Evolutionary conservation across 352 stramenopile genomes (phyloP).

Genomic region (Elongisporangium senticosum): DNA sequence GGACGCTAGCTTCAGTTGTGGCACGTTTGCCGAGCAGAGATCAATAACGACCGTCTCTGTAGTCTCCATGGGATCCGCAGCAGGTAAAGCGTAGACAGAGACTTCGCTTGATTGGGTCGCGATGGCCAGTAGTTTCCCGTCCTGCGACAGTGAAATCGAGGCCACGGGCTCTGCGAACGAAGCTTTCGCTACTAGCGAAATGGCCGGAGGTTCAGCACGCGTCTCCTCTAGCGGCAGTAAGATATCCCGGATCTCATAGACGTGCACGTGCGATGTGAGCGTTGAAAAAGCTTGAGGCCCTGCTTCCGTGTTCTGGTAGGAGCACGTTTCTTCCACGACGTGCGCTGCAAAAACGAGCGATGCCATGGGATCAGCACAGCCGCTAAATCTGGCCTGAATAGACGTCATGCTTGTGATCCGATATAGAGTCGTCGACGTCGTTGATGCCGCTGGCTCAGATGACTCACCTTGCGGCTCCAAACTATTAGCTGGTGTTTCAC

Average conservation of each 20-base stretch:
- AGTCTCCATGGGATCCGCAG: not conserved
- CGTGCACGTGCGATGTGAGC: not conserved
- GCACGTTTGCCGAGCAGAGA: not conserved
- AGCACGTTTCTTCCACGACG: not conserved
- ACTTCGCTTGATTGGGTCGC: not conserved
- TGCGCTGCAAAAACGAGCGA: not conserved
- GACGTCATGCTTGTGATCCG: not conserved
- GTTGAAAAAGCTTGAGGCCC: not conserved
- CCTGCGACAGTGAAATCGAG: not conserved
- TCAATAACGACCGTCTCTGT: not conserved
- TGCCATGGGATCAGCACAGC: not conserved
- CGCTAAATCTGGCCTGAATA: not conserved
- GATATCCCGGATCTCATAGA: not conserved
- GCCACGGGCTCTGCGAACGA: not conserved
- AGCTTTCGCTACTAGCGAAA: not conserved
- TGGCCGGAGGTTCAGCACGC: not conserved
- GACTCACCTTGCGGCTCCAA: not conserved
- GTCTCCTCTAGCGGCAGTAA: not conserved
- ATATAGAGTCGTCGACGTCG: not conserved
- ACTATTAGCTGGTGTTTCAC: not conserved
- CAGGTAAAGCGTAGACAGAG: not conserved
- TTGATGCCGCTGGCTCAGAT: not conserved
- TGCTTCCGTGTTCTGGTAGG: not conserved
- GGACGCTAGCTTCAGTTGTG: not conserved
- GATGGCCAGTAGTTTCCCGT: not conserved